phyloP scores from a whole-genome alignment of 2,329 filamentous ascomycete species.

The Microcyclosporella mali region DNA sequence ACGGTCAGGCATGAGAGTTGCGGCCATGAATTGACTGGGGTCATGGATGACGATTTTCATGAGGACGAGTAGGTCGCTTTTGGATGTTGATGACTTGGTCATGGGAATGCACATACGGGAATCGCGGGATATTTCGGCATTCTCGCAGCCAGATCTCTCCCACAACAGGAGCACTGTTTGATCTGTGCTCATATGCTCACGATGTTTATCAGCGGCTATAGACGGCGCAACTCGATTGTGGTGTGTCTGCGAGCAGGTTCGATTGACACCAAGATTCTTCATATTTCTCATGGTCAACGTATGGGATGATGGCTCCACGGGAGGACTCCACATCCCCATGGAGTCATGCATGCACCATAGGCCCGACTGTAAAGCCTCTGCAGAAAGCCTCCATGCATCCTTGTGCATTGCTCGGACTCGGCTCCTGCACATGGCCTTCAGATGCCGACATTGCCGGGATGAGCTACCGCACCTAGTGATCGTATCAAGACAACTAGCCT shows the following conservation, averaged over 20 bases:
- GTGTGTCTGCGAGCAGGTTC: neutral
- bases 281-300: neutral
- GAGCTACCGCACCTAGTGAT: neutral
- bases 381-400: neutral
- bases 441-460: neutral
- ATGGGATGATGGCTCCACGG: neutral
- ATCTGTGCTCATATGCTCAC: neutral
- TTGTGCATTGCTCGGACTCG: neutral
- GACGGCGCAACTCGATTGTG: too few relatives aligned
- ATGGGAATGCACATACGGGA: too few relatives aligned
- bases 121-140: too few relatives aligned
- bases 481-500: neutral
- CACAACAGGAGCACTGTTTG: too few relatives aligned
- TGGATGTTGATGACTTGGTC: too few relatives aligned
- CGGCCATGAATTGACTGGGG: conserved; percentile 1
- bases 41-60: neutral
- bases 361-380: conserved; percentile 1
- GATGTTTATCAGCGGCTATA: too few relatives aligned
- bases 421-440: neutral
- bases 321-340: conserved; percentile 4
- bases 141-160: too few relatives aligned
- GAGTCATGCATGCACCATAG: conserved; percentile 5
- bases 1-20: conserved; percentile 10
- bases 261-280: neutral
- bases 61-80: too few relatives aligned